phyloP scores from a whole-genome alignment of 805 yeast species.

The Candida patagonica region DNA sequence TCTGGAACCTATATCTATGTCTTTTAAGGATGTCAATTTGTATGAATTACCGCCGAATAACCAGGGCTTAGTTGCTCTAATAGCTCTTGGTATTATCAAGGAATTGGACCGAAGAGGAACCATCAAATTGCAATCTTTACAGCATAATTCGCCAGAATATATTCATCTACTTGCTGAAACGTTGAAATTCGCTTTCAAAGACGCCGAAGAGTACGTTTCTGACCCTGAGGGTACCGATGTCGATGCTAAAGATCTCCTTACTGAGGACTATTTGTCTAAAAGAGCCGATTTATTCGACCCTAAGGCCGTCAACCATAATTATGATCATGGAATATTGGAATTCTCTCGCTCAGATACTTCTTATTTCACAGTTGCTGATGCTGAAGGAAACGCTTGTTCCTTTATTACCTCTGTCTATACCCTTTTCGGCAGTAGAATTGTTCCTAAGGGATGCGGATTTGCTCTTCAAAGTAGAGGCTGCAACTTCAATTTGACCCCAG shows the following conservation, averaged over 20 bases:
- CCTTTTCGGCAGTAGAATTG: constrained; percentile 60
- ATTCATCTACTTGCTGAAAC: constrained; percentile 61
- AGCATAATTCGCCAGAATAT: constrained; percentile 63
- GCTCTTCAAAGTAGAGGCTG: constrained; percentile 69
- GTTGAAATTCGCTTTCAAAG: constrained; percentile 64
- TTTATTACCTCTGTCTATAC: constrained; percentile 69
- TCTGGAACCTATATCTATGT: constrained; percentile 53
- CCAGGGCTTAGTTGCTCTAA: constrained; percentile 67
- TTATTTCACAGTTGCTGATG: constrained; percentile 55
- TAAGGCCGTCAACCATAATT: constrained; percentile 32
- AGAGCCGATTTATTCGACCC: constrained; percentile 41
- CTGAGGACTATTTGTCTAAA: constrained; percentile 39
- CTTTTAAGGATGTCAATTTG: constrained; percentile 38
- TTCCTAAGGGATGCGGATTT: constrained; percentile 54
- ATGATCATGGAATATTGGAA: constrained; percentile 41
- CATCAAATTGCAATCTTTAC: constrained; percentile 30
- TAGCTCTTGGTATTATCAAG: constrained; percentile 58
- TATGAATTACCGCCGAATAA: constrained; percentile 87
- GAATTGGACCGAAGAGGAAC: constrained; percentile 39
- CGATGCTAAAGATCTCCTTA: constrained; percentile 36
- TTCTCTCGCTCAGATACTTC: constrained; percentile 59
- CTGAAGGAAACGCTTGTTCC: constrained; percentile 70
- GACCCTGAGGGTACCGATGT: constrained; percentile 39
- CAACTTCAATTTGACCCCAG: constrained; percentile 55
- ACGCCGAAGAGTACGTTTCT: constrained; percentile 63